Conservation (phyloP, 2,329 filamentous ascomycete species). For the Xylariaceae sp. region DNA sequence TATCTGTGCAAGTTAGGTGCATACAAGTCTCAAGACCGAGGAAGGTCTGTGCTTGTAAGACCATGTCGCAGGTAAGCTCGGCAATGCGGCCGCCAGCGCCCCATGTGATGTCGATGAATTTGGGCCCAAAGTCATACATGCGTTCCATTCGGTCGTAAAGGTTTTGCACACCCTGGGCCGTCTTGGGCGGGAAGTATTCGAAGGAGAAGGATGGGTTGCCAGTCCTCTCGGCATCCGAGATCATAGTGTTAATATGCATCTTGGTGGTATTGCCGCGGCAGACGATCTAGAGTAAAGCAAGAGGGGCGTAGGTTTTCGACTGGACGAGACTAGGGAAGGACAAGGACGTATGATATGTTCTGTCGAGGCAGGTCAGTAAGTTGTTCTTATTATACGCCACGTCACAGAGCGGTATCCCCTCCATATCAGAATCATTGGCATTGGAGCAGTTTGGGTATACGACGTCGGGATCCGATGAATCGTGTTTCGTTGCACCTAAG, state of each 20-base stretch:
- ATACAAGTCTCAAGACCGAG: conserved; percentile 98
- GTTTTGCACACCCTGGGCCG: conserved; percentile 95
- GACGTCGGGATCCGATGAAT: too few relatives aligned
- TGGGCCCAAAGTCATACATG: conserved; percentile 90
- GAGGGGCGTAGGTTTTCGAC: neutral
- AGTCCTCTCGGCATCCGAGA: conserved; percentile 74
- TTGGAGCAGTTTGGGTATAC: too few relatives aligned
- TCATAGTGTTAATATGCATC: conserved; percentile 96
- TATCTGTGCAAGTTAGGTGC: conserved; percentile 98
- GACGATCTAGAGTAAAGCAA: neutral
- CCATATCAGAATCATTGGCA: too few relatives aligned
- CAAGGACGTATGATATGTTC: too few relatives aligned
- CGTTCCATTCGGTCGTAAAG: conserved; percentile 99
- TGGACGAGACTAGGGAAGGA: neutral
- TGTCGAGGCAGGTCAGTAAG: too few relatives aligned
- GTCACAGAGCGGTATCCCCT: too few relatives aligned
- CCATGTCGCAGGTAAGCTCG: conserved; percentile 95
- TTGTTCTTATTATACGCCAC: too few relatives aligned
- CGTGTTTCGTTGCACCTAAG: too few relatives aligned
- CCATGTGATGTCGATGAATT: conserved; percentile 99
- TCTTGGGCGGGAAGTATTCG: conserved; percentile 99
- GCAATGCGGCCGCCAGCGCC: conserved; percentile 89
- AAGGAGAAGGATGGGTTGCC: conserved; percentile 92
- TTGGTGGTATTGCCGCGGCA: conserved; percentile 33
- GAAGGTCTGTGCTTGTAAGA: conserved; percentile 88